Evolutionary conservation across 208 protist species (phyloP).

Genomic region (Trypanosomatidae sp.): DNA sequence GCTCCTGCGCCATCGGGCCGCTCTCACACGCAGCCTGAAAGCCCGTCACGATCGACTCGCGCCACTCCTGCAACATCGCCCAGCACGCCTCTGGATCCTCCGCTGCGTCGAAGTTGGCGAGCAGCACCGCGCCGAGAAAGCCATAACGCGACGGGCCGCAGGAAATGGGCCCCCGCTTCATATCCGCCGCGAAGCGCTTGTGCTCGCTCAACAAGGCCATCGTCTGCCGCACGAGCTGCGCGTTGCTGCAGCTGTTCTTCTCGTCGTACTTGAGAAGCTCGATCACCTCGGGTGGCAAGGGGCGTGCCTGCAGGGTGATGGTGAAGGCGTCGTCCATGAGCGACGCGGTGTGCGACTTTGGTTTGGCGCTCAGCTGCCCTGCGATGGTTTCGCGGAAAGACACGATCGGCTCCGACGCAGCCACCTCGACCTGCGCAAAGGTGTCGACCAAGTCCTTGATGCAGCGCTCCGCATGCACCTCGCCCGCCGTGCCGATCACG

Average conservation of each 20-base stretch:
- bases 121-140: slow-evolving; percentile 74
- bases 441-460: slow-evolving; percentile 93
- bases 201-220: slow-evolving; percentile 39
- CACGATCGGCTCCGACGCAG: slow-evolving; percentile 85
- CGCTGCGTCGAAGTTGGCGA: slow-evolving; percentile 62
- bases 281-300: slow-evolving; percentile 69
- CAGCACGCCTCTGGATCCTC: slow-evolving; percentile 21
- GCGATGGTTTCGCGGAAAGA: slow-evolving; percentile 88
- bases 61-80: slow-evolving; percentile 52
- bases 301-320: slow-evolving; percentile 71
- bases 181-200: slow-evolving; percentile 53
- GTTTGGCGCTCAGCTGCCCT: slow-evolving; percentile 53
- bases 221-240: slow-evolving; percentile 39
- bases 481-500: slow-evolving; percentile 95
- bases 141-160: slow-evolving; percentile 62
- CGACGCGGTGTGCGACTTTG: slow-evolving; percentile 62
- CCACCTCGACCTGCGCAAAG: slow-evolving; percentile 85
- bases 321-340: slow-evolving; percentile 67
- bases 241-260: slow-evolving; percentile 62
- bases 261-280: slow-evolving; percentile 74
- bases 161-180: slow-evolving; percentile 49
- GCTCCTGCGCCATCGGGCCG: slow-evolving; percentile 98
- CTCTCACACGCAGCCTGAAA: slow-evolving; percentile 95
- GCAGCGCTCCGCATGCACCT: slow-evolving; percentile 97
- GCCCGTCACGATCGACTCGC: slow-evolving; percentile 90